These are phyloP conservation scores for Pichia sp. DNA, from an alignment of 1,139 yeast species.

Conservation along the genomic window DNA sequence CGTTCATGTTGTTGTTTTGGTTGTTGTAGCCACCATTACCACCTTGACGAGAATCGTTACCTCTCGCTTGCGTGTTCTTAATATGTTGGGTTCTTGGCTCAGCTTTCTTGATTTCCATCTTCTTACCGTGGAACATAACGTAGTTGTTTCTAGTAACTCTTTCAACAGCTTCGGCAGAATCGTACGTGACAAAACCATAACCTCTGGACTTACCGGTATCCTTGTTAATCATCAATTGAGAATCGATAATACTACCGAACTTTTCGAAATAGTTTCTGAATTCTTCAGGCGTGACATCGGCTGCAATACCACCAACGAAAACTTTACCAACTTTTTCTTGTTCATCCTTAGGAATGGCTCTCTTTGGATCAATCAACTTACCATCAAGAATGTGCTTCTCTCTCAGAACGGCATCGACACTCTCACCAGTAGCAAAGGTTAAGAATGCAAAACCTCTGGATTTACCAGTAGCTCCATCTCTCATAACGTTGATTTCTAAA, in stretches of 20 bases:
- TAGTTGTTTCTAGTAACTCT: slow-evolving; percentile 82
- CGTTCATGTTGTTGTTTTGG: neutral
- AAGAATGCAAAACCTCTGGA: slow-evolving; percentile 97
- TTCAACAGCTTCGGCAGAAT: slow-evolving; percentile 94
- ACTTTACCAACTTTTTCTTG: slow-evolving; percentile 98
- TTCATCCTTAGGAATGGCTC: slow-evolving; percentile 98
- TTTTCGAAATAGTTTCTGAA: slow-evolving; percentile 85
- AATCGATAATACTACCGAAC: slow-evolving; percentile 93
- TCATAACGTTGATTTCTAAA: slow-evolving; percentile 89
- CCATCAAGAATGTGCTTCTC: slow-evolving; percentile 94
- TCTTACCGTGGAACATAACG: slow-evolving; percentile 81
- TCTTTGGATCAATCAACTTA: slow-evolving; percentile 94
- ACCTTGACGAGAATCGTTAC: slow-evolving; percentile 19
- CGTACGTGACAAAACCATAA: slow-evolving; percentile 96
- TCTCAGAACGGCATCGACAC: slow-evolving; percentile 86
- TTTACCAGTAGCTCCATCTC: slow-evolving; percentile 85
- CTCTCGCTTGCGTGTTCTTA: slow-evolving; percentile 32
- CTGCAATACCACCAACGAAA: slow-evolving; percentile 97
- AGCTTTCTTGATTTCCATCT: slow-evolving; percentile 97
- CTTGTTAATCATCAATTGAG: slow-evolving; percentile 96
- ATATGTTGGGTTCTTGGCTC: slow-evolving; percentile 77
- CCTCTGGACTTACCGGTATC: slow-evolving; percentile 99
- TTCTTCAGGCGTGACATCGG: slow-evolving; percentile 91
- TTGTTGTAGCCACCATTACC: neutral
- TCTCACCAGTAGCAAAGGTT: slow-evolving; percentile 76